Conservation (phyloP, 345 rosid species). For the Citrus trifoliata region DNA sequence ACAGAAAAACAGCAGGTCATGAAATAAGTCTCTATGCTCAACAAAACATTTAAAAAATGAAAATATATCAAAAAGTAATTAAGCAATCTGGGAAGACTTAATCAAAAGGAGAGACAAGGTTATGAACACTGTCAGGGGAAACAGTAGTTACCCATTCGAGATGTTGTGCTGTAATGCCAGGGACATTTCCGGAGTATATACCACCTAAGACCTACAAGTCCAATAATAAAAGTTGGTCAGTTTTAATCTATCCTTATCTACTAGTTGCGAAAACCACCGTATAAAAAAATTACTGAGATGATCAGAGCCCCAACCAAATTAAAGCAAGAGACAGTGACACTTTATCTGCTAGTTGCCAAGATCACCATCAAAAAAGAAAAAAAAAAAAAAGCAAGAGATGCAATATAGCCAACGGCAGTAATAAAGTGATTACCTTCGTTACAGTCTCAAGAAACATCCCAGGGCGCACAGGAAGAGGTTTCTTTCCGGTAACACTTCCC, state of each 20-base stretch:
- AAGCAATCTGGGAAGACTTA: neutral
- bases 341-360: no score
- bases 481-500: slow-evolving; percentile 72
- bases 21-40: neutral
- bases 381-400: neutral
- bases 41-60: neutral
- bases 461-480: slow-evolving; percentile 88
- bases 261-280: neutral
- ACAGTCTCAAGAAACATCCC: slow-evolving; percentile 97
- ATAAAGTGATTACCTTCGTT: slow-evolving; percentile 56
- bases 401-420: neutral
- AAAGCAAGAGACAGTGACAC: neutral
- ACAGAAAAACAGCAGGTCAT: neutral
- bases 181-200: slow-evolving; percentile 67
- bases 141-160: slow-evolving; percentile 75
- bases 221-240: slow-evolving; percentile 19
- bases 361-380: no score
- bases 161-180: slow-evolving; percentile 94
- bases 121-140: slow-evolving; percentile 3
- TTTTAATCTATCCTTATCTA: neutral
- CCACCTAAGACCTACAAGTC: slow-evolving; percentile 79
- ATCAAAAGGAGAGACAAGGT: neutral
- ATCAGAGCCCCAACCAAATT: slow-evolving; percentile 1
- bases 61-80: no score
- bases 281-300: neutral